Percentiles rank a stretch among this genome's conserved stretches.
These are phyloP conservation scores for Diaporthe citri DNA, from an alignment of 2,329 filamentous ascomycete genomes.

Conservation along the genomic window DNA sequence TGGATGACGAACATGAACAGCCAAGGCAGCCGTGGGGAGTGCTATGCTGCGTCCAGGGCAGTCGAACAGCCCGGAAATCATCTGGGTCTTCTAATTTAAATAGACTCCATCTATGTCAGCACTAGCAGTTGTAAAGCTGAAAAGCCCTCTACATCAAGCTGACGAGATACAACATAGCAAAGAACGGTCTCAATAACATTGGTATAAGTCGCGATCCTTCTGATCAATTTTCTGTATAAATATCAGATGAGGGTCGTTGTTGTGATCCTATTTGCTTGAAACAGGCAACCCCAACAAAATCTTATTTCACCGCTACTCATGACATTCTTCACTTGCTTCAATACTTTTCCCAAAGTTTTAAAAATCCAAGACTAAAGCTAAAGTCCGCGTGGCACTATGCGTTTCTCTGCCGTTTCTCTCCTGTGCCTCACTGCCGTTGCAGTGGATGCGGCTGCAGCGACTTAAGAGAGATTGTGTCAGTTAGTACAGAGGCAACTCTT, in stretches of 20 bases:
- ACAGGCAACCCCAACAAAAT: not conserved
- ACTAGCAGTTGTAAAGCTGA: not conserved
- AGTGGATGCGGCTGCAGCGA: conserved; percentile 1
- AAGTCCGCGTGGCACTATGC: not conserved
- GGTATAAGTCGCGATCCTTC: not conserved
- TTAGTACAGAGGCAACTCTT: not conserved
- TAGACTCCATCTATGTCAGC: not conserved
- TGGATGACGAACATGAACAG: not conserved
- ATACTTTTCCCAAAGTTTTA: too few species aligned
- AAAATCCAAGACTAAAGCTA: accelerated
- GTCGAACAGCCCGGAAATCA: not conserved
- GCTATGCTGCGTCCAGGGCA: not conserved
- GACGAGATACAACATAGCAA: not conserved
- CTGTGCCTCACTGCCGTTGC: not conserved
- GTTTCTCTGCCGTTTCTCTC: not conserved
- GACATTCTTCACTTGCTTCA: not conserved
- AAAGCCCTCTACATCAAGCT: not conserved
- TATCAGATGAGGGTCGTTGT: not conserved
- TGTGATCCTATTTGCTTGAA: not conserved
- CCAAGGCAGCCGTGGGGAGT: not conserved
- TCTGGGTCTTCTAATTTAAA: not conserved
- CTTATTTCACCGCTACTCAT: not conserved
- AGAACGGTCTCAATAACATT: not conserved
- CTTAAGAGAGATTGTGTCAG: not conserved
- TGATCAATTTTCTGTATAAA: not conserved